These are phyloP conservation scores for Cetraspora pellucida DNA, from an alignment of 192 early-diverging fungal genomes.

Conservation along the genomic window DNA sequence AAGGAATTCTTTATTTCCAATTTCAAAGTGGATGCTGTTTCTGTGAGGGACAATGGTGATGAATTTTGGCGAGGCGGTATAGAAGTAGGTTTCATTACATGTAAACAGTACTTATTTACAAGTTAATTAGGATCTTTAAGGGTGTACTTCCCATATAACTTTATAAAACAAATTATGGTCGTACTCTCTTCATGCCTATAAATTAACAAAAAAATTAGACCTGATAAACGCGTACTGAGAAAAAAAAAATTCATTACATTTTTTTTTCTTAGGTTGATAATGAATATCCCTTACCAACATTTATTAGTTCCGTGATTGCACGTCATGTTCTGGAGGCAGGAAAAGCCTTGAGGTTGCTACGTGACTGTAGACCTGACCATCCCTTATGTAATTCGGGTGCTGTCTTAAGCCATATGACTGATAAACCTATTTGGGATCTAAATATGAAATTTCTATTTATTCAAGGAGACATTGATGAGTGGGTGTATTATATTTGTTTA, in stretches of 20 bases:
- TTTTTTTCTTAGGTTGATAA: constrained; percentile 27
- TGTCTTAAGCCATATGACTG: constrained; percentile 11
- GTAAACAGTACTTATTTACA: not conserved
- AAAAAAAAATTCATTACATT: not conserved
- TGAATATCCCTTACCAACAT: constrained; percentile 32
- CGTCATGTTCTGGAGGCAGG: constrained; percentile 42
- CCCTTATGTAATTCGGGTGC: constrained; percentile 29
- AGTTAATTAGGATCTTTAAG: no score
- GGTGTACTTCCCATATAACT: no score
- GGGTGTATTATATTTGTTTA: not conserved
- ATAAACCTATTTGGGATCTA: not conserved
- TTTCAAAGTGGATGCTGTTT: not conserved
- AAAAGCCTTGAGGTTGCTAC: constrained; percentile 40
- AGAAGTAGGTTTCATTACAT: not conserved
- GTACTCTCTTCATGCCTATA: no score
- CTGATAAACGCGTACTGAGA: not conserved
- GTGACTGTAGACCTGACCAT: constrained; percentile 36
- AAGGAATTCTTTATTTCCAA: constrained; percentile 42
- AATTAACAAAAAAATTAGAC: no score
- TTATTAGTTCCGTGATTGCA: constrained; percentile 35
- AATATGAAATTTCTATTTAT: constrained; percentile 31
- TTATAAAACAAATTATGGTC: no score
- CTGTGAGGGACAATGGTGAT: not conserved
- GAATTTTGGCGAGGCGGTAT: constrained; percentile 13
- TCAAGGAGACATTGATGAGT: constrained; percentile 30